Evolutionary conservation across 225 moss, liverwort and hornwort species (phyloP), one percentile per base, ranked within the genome.

Genomic region (Lunularia cruciata): DNA sequence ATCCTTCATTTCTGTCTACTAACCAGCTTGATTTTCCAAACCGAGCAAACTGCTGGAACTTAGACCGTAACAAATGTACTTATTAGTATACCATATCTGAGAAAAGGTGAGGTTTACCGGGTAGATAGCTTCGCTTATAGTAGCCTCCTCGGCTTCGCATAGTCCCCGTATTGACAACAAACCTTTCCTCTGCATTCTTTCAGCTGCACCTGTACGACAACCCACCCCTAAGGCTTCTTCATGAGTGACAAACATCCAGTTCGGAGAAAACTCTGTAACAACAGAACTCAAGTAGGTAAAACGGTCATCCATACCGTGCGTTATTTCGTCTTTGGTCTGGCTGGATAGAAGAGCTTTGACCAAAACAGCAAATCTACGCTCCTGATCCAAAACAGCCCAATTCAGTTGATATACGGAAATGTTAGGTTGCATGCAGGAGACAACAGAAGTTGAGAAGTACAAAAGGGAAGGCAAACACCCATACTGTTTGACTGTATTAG

Each of bases 271-370:
- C n/a, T n/a, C n/a, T n/a, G n/a, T n/a, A n/a, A n/a, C n/a, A n/a
- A n/a, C n/a, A n/a, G n/a, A n/a, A n/a, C n/a, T n/a, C n/a, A n/a
- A n/a, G n/a, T n/a, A n/a, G n/a, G n/a, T n/a, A n/a, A n/a, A n/a
- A n/a, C n/a, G n/a, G n/a, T n/a, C n/a, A n/a, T n/a, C 25, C 54
- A 38, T 66, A 78, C 82, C 82, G 68, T 83, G 82, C 25, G 82
- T 83, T 39, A 83, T 69, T 40, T 83, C 82, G 69, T 83, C 82
- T 32, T 78, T 83, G 36, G 82, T 83, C 47, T 83, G 82, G 63
- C 82, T 83, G 22, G 82, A 83, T 26, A 83, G 57, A 68, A 83
- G 78, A 19, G 82, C 78, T 75, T 78, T 78, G 23, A 83, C 72
- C 72, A 83, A 60, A 20, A 75, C 55, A 45, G 82, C 82, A 75